Base-by-base conservation (phyloP, 208 protist species). In the Endotrypanum monterogeii region DNA sequence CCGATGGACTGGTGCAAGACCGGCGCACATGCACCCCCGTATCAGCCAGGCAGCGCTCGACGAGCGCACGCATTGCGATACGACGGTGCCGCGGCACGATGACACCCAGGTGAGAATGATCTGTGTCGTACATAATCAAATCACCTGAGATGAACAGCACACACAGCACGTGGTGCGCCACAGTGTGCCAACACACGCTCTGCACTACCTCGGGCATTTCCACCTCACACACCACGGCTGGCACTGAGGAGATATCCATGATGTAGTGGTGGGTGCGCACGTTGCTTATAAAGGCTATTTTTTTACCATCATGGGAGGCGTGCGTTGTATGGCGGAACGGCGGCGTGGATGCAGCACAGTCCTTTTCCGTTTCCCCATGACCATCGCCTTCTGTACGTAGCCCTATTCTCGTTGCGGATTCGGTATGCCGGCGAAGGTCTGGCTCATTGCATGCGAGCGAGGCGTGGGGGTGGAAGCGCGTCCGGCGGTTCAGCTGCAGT, bases 161-260 rank as follows among this genome's bases (percentile, higher is more conserved):
- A 63, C 93, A 55, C n/a, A 96, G 81, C 56, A 73, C n/a, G 54
- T 68, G 46, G 1, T 57, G 39, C 12, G 18, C 23, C 2, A 51
- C 73, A 4, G 89, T 87, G 75, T 94, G 88, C 92, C 92, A 96
- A 39, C 71, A 79, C 2, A 87, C 87, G 51, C 83, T 85, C 39
- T 85, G 81, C 61, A 96, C 89, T 7, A 79, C 8, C 46, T 83
- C 80, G 28, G 71, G 50, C 66, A 88, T 92, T 71, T 76, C 76
- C 54, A 93, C 86, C 69, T 89, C 84, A 63, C 83, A 89, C 30
- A 92, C 83, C 51, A 71, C 74, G 7, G 74, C 83, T 14, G 71
- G 80, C 37, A 73, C 73, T 23, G 52, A 55, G 37, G 67, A 28
- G 30, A 96, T 63, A 71, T 92, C 80, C 51, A 94, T 68, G 51